phyloP scores from a whole-genome alignment of 1,284 basidiomycete species.

The Melampsora abietis-canadensis region DNA sequence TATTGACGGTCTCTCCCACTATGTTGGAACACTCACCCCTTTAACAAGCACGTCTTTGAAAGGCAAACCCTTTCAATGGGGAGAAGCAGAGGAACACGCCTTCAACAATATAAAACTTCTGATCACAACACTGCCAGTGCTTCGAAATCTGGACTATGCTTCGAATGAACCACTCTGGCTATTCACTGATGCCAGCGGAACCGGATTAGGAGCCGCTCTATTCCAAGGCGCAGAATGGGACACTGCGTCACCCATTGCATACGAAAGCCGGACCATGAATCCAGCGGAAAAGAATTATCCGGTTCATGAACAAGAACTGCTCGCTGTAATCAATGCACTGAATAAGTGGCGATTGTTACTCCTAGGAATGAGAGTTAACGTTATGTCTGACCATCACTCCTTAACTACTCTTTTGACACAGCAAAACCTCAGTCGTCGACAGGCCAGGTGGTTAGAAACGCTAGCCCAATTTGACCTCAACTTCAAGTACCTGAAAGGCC shows the following conservation, averaged over 20 bases:
- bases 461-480: neutral
- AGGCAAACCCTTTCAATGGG: neutral
- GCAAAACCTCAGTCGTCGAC: neutral
- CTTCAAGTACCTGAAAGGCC: neutral
- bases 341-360: neutral
- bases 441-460: neutral
- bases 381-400: constrained; percentile 11
- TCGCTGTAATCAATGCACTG: neutral
- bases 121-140: neutral
- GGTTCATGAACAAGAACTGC: constrained; percentile 6
- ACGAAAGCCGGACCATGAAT: neutral
- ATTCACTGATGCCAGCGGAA: too few relatives aligned
- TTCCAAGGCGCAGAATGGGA: constrained; percentile 1
- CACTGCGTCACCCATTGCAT: neutral
- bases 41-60: neutral
- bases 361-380: constrained; percentile 1
- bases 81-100: neutral
- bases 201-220: neutral
- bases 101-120: neutral
- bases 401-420: neutral
- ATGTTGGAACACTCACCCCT: constrained; percentile 1
- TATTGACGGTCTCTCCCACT: neutral
- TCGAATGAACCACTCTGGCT: too few relatives aligned
- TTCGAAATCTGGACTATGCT: too few relatives aligned
- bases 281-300: constrained; percentile 4